These are phyloP conservation scores for Plasmodium cynomolgi DNA, from an alignment of 169 alveolate genomes.

Conservation along the genomic window DNA sequence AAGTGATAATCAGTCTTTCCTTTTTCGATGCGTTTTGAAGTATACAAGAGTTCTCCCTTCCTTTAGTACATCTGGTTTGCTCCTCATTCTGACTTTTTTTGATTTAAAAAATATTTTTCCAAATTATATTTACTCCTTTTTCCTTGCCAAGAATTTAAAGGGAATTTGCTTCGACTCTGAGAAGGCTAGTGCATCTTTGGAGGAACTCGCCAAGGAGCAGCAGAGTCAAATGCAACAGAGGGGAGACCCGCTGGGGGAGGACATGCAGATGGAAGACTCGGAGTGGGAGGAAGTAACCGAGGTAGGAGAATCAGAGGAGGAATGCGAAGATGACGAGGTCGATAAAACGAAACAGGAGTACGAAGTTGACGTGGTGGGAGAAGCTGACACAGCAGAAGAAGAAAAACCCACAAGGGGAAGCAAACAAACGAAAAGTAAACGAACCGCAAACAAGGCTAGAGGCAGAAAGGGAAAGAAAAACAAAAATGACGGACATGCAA, in stretches of 20 bases:
- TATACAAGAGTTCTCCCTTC: slow-evolving; percentile 70
- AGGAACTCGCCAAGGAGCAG: background rate
- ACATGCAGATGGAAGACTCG: slow-evolving; percentile 3
- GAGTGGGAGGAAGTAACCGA: background rate
- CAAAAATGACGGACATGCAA: background rate
- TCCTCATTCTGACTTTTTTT: slow-evolving; percentile 29
- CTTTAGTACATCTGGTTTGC: slow-evolving; percentile 62
- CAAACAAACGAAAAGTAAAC: background rate
- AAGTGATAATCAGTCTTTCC: slow-evolving; percentile 66
- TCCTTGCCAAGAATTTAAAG: slow-evolving; percentile 41
- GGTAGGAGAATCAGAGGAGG: background rate
- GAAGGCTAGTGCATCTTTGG: background rate
- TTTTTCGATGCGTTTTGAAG: slow-evolving; percentile 52
- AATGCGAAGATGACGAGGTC: background rate
- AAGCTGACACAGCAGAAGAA: background rate
- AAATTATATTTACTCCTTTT: slow-evolving; percentile 46
- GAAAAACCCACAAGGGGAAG: background rate
- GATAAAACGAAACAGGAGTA: background rate
- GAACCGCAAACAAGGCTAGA: background rate
- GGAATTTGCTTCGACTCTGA: slow-evolving; percentile 43
- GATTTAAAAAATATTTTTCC: slow-evolving; percentile 65
- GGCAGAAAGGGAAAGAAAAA: background rate
- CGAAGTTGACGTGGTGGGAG: background rate
- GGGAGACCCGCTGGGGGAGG: background rate
- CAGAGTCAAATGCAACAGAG: background rate